Percentiles rank a stretch among this genome's conserved stretches.
phyloP scores from a whole-genome alignment of 73 alveolate genomes.

The Breviolum minutum region DNA sequence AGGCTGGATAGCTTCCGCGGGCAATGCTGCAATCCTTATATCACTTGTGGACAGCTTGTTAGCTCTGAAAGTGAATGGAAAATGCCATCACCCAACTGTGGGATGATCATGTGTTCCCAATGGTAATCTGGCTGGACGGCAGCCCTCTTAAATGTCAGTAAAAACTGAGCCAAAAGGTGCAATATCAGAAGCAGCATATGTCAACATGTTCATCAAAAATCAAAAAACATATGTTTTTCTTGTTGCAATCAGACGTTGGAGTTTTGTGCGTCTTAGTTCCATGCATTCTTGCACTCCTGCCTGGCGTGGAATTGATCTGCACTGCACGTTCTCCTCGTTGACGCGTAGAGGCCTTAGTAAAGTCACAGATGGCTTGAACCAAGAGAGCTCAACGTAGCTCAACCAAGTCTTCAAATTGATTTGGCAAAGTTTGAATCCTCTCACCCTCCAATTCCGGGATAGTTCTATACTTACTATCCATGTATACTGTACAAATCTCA shows the following conservation, averaged over 20 bases:
- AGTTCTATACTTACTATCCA: no score
- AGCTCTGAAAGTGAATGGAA: no score
- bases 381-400: not conserved
- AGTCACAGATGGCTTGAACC: not conserved
- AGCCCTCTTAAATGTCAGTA: not conserved
- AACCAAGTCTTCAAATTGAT: not conserved
- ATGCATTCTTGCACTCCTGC: not conserved
- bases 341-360: not conserved
- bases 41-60: no score
- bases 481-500: no score
- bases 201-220: not conserved
- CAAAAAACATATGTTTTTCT: not conserved
- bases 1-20: no score
- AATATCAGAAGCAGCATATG: not conserved
- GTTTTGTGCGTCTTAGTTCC: not conserved
- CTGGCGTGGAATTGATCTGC: conserved; percentile 1
- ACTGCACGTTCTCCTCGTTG: not conserved
- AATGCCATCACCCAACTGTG: no score
- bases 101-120: no score
- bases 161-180: not conserved
- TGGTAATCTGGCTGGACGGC: not conserved
- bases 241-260: not conserved
- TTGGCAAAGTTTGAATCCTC: no score
- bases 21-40: no score
- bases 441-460: no score